Evolutionary conservation across 78 protist genomes (phyloP), one percentile per base, ranked within the genome.

Genomic region (Protostelium mycophagum): DNA sequence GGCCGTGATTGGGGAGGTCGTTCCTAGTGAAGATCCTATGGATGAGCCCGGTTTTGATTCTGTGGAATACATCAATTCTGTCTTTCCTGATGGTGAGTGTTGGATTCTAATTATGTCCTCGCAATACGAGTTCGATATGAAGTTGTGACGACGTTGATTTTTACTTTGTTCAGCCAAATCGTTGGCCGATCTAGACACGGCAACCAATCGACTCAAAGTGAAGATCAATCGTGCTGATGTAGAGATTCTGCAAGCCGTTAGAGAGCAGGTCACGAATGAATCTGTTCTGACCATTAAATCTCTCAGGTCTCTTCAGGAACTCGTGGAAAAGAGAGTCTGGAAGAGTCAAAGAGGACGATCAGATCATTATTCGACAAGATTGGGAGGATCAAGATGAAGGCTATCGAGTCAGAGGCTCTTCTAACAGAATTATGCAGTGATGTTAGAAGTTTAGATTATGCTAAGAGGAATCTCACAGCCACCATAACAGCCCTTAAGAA

Each of bases 361-460:
- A 73, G 91, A 31, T 95, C 92, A 37, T 94, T 97, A 38, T 88
- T 94, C 84, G 37, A 84, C 28, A 93, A 93, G 88, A 93, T 97
- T 39, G 86, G 51, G 0, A 95, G 89, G 35, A 96, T 97, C 88
- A 87, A 91, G 37, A 23, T 31, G 28, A 93, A 93, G 88, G 98
- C 98, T 1, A 96, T 87, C 37, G 73, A 87, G 83, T 94, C 97
- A 0, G 98, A 97, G 94, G 86, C 35, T 73, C 93, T 97, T 95
- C 97, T 96, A 36, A 90, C 94, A 5, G 97, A 96, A 83, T 91
- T 97, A 51, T 95, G 98, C 86, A 73, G 93, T 35, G 98, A 97
- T 91, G 96, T 97, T 83, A 94, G 93, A 87, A 36, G 90, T 39
- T 92, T 97, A 63, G 99, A 97, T 93, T 63, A 84, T 85, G 99